phyloP scores from a whole-genome alignment of 257 asterid species.

The Rehmannia glutinosa region DNA sequence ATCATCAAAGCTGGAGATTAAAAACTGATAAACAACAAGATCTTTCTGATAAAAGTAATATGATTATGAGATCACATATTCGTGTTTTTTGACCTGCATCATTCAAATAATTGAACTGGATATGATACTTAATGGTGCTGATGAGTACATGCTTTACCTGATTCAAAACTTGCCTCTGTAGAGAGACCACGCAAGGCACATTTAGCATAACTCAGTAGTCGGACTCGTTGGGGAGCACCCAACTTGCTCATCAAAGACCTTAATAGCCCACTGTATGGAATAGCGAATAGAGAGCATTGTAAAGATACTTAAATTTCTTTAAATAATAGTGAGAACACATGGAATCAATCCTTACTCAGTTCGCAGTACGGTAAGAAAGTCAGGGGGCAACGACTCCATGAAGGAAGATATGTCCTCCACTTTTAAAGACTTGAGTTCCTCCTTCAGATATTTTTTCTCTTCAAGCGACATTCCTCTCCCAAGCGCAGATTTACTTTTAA shows the following conservation, averaged over 20 bases:
- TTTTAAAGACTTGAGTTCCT: constrained; percentile 67
- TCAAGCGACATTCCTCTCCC: constrained; percentile 77
- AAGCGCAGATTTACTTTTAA: constrained; percentile 60
- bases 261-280: constrained; percentile 61
- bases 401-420: constrained; percentile 92
- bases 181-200: constrained; percentile 66
- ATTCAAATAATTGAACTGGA: neutral
- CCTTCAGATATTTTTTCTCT: constrained; percentile 58
- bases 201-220: constrained; percentile 73
- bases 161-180: constrained; percentile 29
- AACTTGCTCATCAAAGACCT: constrained; percentile 84
- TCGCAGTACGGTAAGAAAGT: constrained; percentile 71
- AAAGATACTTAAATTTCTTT: constrained; percentile 3
- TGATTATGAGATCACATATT: neutral
- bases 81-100: neutral
- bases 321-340: neutral
- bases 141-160: constrained; percentile 40
- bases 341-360: constrained; percentile 58
- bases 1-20: neutral
- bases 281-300: neutral
- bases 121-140: neutral
- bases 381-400: constrained; percentile 88
- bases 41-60: neutral
- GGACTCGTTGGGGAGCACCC: constrained; percentile 72
- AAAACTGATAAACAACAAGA: neutral